phyloP scores from a whole-genome alignment of 169 alveolate genomes.

The Amoebophrya sp. region DNA sequence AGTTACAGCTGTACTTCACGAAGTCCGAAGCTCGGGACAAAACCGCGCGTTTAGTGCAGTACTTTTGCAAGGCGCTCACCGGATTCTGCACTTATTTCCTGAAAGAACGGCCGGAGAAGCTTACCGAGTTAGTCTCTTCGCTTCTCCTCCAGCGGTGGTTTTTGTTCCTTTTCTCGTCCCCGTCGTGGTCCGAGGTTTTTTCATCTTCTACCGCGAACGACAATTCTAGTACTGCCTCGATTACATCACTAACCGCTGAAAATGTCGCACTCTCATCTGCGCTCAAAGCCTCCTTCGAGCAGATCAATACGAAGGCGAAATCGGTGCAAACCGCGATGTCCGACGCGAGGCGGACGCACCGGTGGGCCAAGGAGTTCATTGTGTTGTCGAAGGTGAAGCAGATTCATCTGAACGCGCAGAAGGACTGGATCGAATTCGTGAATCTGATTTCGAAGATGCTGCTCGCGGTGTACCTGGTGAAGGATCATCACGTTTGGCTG shows the following conservation, averaged over 20 bases:
- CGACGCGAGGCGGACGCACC: neutral
- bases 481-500: neutral
- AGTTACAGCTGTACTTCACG: neutral
- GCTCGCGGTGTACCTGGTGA: neutral
- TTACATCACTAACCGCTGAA: too few species aligned
- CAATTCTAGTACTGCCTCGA: too few species aligned
- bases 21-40: neutral
- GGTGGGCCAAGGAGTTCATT: constrained; percentile 3
- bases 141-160: too few species aligned
- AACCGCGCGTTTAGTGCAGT: neutral
- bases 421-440: neutral
- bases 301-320: neutral
- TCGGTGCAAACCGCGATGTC: neutral
- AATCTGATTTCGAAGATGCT: neutral
- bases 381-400: neutral
- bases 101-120: neutral
- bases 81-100: neutral
- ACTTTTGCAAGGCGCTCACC: neutral
- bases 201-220: too few species aligned
- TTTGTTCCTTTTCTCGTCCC: too few species aligned
- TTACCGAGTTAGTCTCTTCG: too few species aligned
- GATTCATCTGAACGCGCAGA: neutral
- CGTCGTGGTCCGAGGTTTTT: too few species aligned
- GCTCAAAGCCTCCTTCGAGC: neutral
- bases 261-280: too few species aligned